Conservation (phyloP, 352 stramenopile species). For the Globisporangium nagaii region DNA sequence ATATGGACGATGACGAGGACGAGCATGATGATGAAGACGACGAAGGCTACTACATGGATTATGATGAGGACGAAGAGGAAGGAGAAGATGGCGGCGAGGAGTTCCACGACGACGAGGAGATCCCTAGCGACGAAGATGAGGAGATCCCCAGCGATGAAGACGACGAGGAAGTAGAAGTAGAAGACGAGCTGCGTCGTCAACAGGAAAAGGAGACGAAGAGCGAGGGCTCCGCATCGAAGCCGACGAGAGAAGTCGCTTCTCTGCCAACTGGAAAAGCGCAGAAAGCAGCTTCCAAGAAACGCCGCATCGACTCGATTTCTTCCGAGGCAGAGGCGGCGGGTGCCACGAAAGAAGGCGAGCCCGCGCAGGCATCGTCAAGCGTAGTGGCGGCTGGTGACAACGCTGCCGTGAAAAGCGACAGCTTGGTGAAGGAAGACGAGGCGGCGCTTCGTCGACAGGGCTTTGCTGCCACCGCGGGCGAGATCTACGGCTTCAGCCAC, state of each 20-base stretch:
- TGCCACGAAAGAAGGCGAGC: conserved; percentile 9
- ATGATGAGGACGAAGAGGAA: conserved; percentile 52
- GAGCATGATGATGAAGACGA: conserved; percentile 49
- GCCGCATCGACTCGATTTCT: conserved; percentile 21
- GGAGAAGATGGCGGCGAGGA: conserved; percentile 22
- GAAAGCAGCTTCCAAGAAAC: conserved; percentile 16
- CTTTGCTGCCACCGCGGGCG: conserved; percentile 22
- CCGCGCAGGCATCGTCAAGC: background rate
- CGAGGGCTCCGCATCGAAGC: background rate
- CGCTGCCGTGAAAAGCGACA: background rate
- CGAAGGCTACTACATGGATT: conserved; percentile 44
- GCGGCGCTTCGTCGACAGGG: conserved; percentile 11
- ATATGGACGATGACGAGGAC: conserved; percentile 47
- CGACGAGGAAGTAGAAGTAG: conserved; percentile 8
- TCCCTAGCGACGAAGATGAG: conserved; percentile 24
- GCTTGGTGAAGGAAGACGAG: conserved; percentile 6
- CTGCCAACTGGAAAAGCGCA: background rate
- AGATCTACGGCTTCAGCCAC: conserved; percentile 46
- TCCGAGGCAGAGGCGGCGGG: conserved; percentile 27
- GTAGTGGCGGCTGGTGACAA: background rate
- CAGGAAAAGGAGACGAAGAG: background rate
- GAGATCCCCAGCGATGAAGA: conserved; percentile 35
- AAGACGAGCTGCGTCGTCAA: conserved; percentile 2
- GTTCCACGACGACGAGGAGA: conserved; percentile 16
- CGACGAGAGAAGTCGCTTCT: no score